These are phyloP conservation scores for Populus trichocarpa DNA, from an alignment of 441 rosid genomes.

Conservation along the genomic window DNA sequence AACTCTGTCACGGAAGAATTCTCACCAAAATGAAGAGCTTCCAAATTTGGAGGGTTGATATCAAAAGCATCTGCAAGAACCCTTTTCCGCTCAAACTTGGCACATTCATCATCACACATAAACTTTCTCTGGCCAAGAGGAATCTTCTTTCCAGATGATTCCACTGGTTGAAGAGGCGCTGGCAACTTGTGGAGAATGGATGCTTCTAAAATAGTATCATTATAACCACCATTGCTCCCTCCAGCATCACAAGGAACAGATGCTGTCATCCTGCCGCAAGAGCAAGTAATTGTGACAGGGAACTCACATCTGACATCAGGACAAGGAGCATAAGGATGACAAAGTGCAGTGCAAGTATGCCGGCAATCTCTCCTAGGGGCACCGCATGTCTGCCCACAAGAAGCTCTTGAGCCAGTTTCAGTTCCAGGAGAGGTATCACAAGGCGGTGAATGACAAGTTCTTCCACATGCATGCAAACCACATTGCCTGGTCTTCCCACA, in stretches of 20 bases:
- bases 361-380: slow-evolving; percentile 96
- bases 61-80: slow-evolving; percentile 97
- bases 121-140: slow-evolving; percentile 95
- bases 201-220: slow-evolving; percentile 61
- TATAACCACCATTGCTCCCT: slow-evolving; percentile 49
- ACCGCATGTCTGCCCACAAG: slow-evolving; percentile 96
- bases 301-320: slow-evolving; percentile 87
- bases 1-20: slow-evolving; percentile 64
- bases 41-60: slow-evolving; percentile 69
- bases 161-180: slow-evolving; percentile 70
- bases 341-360: slow-evolving; percentile 75
- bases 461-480: slow-evolving; percentile 94
- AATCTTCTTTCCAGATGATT: slow-evolving; percentile 49
- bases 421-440: slow-evolving; percentile 51
- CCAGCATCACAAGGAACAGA: slow-evolving; percentile 94
- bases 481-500: slow-evolving; percentile 96
- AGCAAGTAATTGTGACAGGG: slow-evolving; percentile 74
- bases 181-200: slow-evolving; percentile 74
- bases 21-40: slow-evolving; percentile 92
- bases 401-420: slow-evolving; percentile 49
- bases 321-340: slow-evolving; percentile 84
- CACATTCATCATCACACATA: slow-evolving; percentile 83
- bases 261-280: slow-evolving; percentile 78
- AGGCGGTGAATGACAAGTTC: slow-evolving; percentile 80
- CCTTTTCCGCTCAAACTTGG: slow-evolving; percentile 86